Evolutionary conservation across 1,139 yeast species (phyloP), one percentile per base, ranked within the genome.

Genomic region (Zygoascus hellenicus): DNA sequence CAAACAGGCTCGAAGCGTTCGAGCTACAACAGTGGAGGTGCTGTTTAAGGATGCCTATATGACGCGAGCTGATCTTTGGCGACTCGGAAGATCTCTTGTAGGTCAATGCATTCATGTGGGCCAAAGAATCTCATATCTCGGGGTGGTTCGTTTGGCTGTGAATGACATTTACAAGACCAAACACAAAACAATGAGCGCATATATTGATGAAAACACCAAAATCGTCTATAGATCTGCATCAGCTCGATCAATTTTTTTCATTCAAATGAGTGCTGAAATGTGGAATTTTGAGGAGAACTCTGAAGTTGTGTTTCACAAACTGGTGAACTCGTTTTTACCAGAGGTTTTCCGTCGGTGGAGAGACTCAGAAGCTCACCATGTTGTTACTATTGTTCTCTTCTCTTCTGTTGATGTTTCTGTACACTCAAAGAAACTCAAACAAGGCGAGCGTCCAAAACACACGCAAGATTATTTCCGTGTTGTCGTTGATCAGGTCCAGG

Each of bases 221-320:
- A 70, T 92, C 15, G 86, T 89, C 0, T 92, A 85, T 61, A 74
- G 98, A 45, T 87, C 96, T 1, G 97, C 92, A 58, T 83, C 96
- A 41, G 95, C 97, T 1, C 78, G 86, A 49, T 69, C 90, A 51
- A 77, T 89, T 10, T 86, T 90, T 43, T 72, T 94, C 52, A 80
- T 94, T 45, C 98, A 94, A 62, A 78, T 90, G 55, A 86, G 97
- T 1, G 75, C 84, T 37, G 99, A 94, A 60, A 94, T 92, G 97
- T 94, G 97, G 95, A 89, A 90, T 62, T 94, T 94, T 64, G 97
- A 92, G 65, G 97, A 90, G 60, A 85, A 84, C 56, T 98, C 98
- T 0, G 97, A 90, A 60, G 85, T 90, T 45, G 78, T 88, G 77
- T 92, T 90, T 62, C 95, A 90, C 63, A 89, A 89, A 64, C 78